Evolutionary conservation across 2,329 filamentous ascomycete species (phyloP).

Genomic region (Trichothecium sympodiale): DNA sequence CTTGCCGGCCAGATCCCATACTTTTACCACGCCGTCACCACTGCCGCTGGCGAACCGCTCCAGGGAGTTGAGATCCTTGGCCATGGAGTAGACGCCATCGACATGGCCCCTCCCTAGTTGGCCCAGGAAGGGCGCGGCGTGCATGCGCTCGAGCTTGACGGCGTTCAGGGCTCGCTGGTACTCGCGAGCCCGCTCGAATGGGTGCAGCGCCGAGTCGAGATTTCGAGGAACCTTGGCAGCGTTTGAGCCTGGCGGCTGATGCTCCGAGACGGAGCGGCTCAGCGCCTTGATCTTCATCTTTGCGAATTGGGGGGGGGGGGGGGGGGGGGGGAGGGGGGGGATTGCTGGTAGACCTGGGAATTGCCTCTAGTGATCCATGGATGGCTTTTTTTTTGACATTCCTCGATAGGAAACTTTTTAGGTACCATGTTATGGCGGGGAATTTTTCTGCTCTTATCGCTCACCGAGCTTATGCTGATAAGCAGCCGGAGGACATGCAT

Average conservation of each 20-base stretch:
- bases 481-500: too few relatives aligned
- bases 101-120: conserved; percentile 87
- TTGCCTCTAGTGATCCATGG: too few relatives aligned
- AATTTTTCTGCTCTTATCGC: too few relatives aligned
- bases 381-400: too few relatives aligned
- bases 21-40: conserved; percentile 88
- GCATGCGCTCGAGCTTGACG: conserved; percentile 89
- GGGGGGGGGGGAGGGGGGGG: too few relatives aligned
- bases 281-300: conserved; percentile 54
- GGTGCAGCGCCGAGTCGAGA: conserved; percentile 76
- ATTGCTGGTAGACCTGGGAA: too few relatives aligned
- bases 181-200: conserved; percentile 82
- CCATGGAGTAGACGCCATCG: conserved; percentile 71
- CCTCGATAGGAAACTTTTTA: too few relatives aligned
- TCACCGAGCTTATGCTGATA: too few relatives aligned
- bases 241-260: conserved; percentile 56
- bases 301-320: too few relatives aligned
- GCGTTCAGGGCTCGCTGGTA: conserved; percentile 53
- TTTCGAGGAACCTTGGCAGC: conserved; percentile 57
- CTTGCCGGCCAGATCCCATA: conserved; percentile 63
- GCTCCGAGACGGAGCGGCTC: conserved; percentile 50
- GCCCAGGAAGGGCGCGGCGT: conserved; percentile 61
- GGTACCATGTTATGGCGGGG: too few relatives aligned
- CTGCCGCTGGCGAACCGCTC: conserved; percentile 71
- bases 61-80: conserved; percentile 66